These are phyloP conservation scores for Fusarium sarcochroum DNA, from an alignment of 2,329 filamentous ascomycete genomes.

Conservation along the genomic window DNA sequence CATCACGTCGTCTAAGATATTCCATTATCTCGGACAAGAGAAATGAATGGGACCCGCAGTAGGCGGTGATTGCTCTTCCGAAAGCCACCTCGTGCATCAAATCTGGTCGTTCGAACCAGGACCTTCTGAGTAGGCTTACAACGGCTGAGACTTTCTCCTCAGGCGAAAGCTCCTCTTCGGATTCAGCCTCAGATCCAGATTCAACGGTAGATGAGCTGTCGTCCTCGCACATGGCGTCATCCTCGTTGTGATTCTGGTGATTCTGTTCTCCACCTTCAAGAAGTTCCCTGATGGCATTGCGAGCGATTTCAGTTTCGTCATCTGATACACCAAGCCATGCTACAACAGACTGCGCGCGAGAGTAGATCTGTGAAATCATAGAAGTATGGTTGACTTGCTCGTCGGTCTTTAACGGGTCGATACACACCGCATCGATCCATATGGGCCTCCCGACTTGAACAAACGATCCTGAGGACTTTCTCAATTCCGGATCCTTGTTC, in stretches of 20 bases:
- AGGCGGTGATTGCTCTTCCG: constrained; percentile 4
- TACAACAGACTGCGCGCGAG: neutral
- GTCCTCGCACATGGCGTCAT: neutral
- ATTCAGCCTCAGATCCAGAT: neutral
- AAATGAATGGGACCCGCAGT: neutral
- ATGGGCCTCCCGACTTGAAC: neutral
- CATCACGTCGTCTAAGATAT: neutral
- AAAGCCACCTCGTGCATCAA: constrained; percentile 2
- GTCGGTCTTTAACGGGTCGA: neutral
- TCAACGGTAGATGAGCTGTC: neutral
- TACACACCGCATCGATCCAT: constrained; percentile 21
- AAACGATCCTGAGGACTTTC: neutral
- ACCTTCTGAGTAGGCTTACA: neutral
- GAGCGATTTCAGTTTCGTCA: neutral
- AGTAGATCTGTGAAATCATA: neutral
- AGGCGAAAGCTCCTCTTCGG: neutral
- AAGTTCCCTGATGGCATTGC: neutral
- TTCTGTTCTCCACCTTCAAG: neutral
- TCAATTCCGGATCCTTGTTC: neutral
- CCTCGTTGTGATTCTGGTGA: too few species aligned
- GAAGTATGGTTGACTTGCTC: neutral
- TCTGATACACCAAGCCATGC: neutral
- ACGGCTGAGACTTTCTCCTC: neutral
- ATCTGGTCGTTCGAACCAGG: constrained; percentile 7
- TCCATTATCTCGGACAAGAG: neutral